Percentiles rank a stretch among this genome's conserved stretches.
Conservation (phyloP, 345 rosid species). For the Cardamine chenopodiifolia region DNA sequence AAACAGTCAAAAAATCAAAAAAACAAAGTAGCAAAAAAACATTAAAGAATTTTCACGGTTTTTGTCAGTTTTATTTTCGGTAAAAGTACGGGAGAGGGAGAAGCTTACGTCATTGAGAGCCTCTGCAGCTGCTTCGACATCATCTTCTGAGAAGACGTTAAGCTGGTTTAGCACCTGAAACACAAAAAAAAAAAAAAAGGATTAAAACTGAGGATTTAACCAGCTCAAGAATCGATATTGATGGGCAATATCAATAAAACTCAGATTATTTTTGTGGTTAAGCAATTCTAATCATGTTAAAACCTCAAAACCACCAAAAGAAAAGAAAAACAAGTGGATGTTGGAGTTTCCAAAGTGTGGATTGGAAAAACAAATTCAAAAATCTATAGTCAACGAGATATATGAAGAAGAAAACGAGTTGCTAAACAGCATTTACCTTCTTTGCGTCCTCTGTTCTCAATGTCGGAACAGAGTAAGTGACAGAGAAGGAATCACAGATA, state of each 20-base stretch:
- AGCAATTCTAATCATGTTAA: neutral
- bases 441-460: constrained; percentile 73
- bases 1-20: too few relatives aligned
- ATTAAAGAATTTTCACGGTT: neutral
- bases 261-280: neutral
- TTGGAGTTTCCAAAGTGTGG: neutral
- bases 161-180: constrained; percentile 70
- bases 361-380: neutral
- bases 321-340: neutral
- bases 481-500: constrained; percentile 70
- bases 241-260: neutral
- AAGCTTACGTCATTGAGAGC: constrained; percentile 82
- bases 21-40: too few relatives aligned
- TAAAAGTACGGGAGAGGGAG: neutral
- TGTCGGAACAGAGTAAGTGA: constrained; percentile 73
- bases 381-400: neutral
- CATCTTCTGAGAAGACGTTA: constrained; percentile 73
- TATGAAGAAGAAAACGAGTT: constrained; percentile 6
- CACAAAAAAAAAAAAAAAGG: constrained; percentile 1
- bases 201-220: neutral
- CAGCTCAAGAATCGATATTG: neutral
- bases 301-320: neutral
- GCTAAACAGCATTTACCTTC: constrained; percentile 55
- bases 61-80: neutral
- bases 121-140: constrained; percentile 70